These are phyloP conservation scores for Colletotrichum somersetense DNA, from an alignment of 2,329 filamentous ascomycete genomes.

Conservation along the genomic window DNA sequence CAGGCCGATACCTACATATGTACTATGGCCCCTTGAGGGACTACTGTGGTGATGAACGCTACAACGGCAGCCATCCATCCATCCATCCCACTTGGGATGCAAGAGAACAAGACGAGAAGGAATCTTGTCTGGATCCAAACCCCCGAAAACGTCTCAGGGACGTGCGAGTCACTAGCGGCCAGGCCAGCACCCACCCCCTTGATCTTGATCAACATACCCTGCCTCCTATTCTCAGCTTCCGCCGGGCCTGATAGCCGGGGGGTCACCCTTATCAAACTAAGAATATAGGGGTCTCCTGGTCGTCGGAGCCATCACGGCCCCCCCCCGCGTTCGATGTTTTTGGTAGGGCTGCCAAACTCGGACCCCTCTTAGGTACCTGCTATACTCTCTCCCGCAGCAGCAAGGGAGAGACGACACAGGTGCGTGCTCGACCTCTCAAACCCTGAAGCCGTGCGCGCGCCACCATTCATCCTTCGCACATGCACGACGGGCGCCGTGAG, in stretches of 20 bases:
- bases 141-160: slow-evolving; percentile 7
- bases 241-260: not conserved
- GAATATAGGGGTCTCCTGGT: not conserved
- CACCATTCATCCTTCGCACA: not conserved
- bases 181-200: not conserved
- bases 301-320: not conserved
- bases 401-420: not conserved
- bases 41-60: not conserved
- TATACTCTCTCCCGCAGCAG: not conserved
- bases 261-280: not conserved
- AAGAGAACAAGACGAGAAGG: not conserved
- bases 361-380: not conserved
- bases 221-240: not conserved
- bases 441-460: not conserved
- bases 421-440: not conserved
- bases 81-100: not conserved
- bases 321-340: not conserved
- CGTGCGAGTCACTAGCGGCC: not conserved
- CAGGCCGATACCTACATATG: not conserved
- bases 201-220: not conserved
- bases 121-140: slow-evolving; percentile 10
- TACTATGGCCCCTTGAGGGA: not conserved
- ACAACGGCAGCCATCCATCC: not conserved
- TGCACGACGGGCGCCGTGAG: not conserved
- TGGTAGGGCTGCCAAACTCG: not conserved